These are phyloP conservation scores for Casuarina cunninghamiana DNA, from an alignment of 306 rosid species.

Conservation along the genomic window DNA sequence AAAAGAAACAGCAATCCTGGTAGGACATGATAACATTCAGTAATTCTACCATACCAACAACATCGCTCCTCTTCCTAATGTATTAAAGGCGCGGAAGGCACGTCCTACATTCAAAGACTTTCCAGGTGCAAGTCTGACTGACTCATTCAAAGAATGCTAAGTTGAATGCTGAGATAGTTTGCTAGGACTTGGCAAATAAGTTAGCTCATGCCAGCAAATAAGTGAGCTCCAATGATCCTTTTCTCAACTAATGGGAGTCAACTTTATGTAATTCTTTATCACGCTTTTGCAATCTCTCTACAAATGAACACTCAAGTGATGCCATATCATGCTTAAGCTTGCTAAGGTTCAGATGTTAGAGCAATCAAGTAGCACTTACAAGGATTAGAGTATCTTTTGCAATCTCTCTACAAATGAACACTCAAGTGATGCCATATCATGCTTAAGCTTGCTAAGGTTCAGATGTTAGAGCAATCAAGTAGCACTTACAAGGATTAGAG, in stretches of 20 bases:
- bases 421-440: no score
- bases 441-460: no score
- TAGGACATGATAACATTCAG: not conserved
- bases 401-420: not conserved
- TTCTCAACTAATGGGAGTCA: not conserved
- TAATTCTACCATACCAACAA: not conserved
- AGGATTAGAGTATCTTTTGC: constrained; percentile 62
- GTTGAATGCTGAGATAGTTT: constrained; percentile 15
- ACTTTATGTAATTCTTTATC: not conserved
- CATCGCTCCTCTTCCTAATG: not conserved
- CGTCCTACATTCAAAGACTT: not conserved
- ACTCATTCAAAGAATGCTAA: not conserved
- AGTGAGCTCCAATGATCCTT: not conserved
- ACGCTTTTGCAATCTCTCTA: not conserved
- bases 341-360: no score
- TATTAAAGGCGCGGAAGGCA: not conserved
- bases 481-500: no score
- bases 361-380: not conserved
- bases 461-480: no score
- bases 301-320: no score
- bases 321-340: no score
- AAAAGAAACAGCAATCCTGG: not conserved
- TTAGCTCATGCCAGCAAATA: no score
- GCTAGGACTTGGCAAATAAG: not conserved
- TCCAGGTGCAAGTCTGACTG: not conserved